phyloP scores from a whole-genome alignment of 305 asterid genomes.

The Solanum aculeatissimum region DNA sequence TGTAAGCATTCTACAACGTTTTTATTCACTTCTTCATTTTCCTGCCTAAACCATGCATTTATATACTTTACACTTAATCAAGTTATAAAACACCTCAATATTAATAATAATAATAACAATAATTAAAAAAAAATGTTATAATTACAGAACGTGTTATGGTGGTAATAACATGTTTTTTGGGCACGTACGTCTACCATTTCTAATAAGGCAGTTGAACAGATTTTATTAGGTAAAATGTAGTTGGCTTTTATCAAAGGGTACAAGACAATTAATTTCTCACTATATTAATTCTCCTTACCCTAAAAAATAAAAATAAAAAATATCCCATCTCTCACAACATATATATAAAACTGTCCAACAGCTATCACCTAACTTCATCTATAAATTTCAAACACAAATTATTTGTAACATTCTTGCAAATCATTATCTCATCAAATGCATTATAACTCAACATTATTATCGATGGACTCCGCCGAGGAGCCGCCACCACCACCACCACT shows the following conservation, averaged over 20 bases:
- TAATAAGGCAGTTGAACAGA: slow-evolving; percentile 34
- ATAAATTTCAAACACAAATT: neutral
- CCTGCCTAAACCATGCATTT: neutral
- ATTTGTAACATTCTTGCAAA: slow-evolving; percentile 1
- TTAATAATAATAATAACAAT: neutral
- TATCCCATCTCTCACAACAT: neutral
- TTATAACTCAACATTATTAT: neutral
- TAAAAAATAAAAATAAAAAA: neutral
- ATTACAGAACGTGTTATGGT: neutral
- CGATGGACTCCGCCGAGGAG: neutral
- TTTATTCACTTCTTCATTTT: neutral
- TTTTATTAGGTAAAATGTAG: slow-evolving; percentile 20
- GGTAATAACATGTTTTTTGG: slow-evolving; percentile 3
- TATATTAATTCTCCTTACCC: neutral
- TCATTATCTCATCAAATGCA: neutral
- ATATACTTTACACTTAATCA: neutral
- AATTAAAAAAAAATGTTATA: neutral
- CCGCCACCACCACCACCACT: neutral
- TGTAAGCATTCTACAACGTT: neutral
- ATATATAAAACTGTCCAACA: slow-evolving; percentile 3
- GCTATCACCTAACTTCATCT: slow-evolving; percentile 4
- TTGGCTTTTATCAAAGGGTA: slow-evolving; percentile 13
- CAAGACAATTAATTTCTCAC: neutral
- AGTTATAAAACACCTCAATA: neutral
- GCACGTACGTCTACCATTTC: slow-evolving; percentile 8